phyloP scores from a whole-genome alignment of 1,284 basidiomycete species.

The Pterulicium gracile region DNA sequence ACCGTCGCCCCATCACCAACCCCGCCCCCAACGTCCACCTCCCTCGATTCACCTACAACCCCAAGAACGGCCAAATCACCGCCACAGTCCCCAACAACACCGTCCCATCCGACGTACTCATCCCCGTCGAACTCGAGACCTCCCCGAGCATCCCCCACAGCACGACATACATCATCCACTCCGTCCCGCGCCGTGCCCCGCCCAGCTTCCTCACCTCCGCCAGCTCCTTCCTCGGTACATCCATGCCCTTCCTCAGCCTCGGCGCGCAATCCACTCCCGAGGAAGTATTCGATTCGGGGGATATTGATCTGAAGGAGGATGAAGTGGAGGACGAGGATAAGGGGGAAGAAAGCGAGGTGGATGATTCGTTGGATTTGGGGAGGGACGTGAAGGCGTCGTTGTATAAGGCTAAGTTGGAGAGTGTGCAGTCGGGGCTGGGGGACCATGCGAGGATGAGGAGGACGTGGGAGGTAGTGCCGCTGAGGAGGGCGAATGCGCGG shows the following conservation, averaged over 20 bases:
- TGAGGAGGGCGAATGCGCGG: neutral
- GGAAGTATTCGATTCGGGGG: conserved; percentile 44
- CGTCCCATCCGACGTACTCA: too few relatives aligned
- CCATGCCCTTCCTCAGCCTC: conserved; percentile 26
- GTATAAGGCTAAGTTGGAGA: conserved; percentile 7
- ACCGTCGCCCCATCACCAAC: conserved; percentile 58
- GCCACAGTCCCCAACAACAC: conserved; percentile 28
- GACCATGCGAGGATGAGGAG: neutral
- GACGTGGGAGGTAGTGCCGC: neutral
- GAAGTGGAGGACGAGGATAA: conserved; percentile 69
- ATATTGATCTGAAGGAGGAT: conserved; percentile 63
- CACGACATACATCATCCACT: conserved; percentile 49
- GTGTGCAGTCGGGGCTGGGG: neutral
- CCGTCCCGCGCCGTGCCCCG: conserved; percentile 54
- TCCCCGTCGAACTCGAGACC: conserved; percentile 56
- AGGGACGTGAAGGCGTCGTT: conserved; percentile 28
- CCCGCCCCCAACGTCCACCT: conserved; percentile 67
- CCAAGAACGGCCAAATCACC: conserved; percentile 43
- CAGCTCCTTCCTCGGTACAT: conserved; percentile 46
- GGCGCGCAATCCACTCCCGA: conserved; percentile 40
- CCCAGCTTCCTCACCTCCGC: conserved; percentile 61
- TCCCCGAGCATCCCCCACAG: conserved; percentile 26
- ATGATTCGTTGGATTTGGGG: conserved; percentile 49
- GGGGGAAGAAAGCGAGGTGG: conserved; percentile 63
- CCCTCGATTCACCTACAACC: conserved; percentile 53